phyloP scores from a whole-genome alignment of 345 rosid species.

The Diplotaxis tenuifolia region DNA sequence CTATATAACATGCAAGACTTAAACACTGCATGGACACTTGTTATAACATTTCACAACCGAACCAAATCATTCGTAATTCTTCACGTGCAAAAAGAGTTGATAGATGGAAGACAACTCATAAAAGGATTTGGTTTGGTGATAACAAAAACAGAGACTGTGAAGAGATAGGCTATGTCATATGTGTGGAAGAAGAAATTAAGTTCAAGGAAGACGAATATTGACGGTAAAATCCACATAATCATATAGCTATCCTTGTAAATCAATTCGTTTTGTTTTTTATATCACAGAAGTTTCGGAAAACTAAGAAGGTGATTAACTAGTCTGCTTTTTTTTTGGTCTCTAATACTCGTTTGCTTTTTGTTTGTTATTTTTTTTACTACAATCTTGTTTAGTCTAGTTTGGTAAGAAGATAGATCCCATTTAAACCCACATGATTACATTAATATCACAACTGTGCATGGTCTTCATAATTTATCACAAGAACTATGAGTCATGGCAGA shows the following conservation, averaged over 20 bases:
- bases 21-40: slow-evolving; percentile 15
- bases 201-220: not conserved
- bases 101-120: not conserved
- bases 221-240: not conserved
- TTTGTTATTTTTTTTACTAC: not conserved
- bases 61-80: not conserved
- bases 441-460: slow-evolving; percentile 16
- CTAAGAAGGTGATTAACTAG: no score
- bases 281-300: not conserved
- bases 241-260: not conserved
- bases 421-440: not conserved
- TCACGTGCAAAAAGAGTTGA: not conserved
- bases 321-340: no score
- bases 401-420: slow-evolving; percentile 1
- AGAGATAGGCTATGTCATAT: not conserved
- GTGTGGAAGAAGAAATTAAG: not conserved
- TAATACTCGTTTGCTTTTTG: no score
- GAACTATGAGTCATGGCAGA: not conserved
- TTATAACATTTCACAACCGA: not conserved
- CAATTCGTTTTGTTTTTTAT: not conserved
- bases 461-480: not conserved
- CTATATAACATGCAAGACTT: slow-evolving; percentile 6
- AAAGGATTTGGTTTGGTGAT: slow-evolving; percentile 10
- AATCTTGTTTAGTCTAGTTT: not conserved
- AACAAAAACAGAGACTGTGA: not conserved